Evolutionary conservation across 2,329 filamentous ascomycete species (phyloP), one percentile per base, ranked within the genome.

Genomic region (Clonostachys sp.): DNA sequence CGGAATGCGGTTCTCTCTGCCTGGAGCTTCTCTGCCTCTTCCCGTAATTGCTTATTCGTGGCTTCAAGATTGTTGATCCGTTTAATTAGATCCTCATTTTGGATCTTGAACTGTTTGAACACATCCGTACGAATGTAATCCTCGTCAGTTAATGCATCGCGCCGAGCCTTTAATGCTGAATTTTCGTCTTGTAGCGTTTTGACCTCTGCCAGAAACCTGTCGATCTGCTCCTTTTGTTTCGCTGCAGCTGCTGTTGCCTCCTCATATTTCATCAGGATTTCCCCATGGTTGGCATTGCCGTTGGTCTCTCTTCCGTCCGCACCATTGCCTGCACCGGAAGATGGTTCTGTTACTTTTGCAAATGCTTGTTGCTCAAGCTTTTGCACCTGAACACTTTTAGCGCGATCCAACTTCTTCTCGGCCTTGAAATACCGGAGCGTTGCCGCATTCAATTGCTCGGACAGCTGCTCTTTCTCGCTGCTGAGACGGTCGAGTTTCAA

Each of bases 371-470:
- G 87, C 64, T 97, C 94, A 50, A 99, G 70, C 63, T 95, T 96
- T 51, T 91, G 88, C 2, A 96, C 91, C 48, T 95, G 91, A 14
- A 84, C 73, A 61, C 94, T 99, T 66, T 89, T 92, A 20, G 87
- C 82, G 41, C 94, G 83, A 63, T 99, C 94, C 45, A 97, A 75
- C 63, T 91, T 94, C 72, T 95, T 95, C 65, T 99, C 94, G 0
- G 94, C 94, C 56, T 95, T 89, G 73, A 97, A 89, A 61, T 95
- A 97, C 54, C 94, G 83, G 50, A 95, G 75, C 6, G 91, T 95
- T 14, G 92, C 94, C 34, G 83, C 86, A 61, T 97, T 92, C 17
- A 97, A 75, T 52, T 92, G 87, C 59, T 94, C 88, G 42, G 89
- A 89, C 5, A 96, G 75, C 56, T 89, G 84, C 46, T 95, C 87